Conservation (phyloP, 2,329 filamentous ascomycete species). For the Ophiobolus disseminans region DNA sequence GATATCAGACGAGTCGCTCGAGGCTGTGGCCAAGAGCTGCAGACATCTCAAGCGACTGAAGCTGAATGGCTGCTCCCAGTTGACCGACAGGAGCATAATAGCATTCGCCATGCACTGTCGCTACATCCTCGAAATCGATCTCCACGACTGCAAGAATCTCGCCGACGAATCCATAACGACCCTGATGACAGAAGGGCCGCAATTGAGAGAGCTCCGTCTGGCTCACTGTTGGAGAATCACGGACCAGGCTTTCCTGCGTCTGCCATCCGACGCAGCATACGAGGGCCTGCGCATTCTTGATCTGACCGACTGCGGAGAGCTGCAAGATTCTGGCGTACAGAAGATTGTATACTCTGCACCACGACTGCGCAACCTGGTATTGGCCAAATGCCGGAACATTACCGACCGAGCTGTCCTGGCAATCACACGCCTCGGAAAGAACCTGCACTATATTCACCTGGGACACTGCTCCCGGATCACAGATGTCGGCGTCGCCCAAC, state of each 20-base stretch:
- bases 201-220: slow-evolving; percentile 88
- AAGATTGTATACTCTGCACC: slow-evolving; percentile 88
- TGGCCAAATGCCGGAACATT: slow-evolving; percentile 92
- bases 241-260: slow-evolving; percentile 83
- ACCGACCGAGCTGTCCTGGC: slow-evolving; percentile 87
- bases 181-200: slow-evolving; percentile 77
- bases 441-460: slow-evolving; percentile 93
- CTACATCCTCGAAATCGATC: slow-evolving; percentile 94
- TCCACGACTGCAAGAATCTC: slow-evolving; percentile 83
- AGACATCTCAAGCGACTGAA: slow-evolving; percentile 91
- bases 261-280: slow-evolving; percentile 73
- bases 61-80: slow-evolving; percentile 87
- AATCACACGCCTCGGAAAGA: slow-evolving; percentile 90
- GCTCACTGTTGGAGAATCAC: slow-evolving; percentile 85
- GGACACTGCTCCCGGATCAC: slow-evolving; percentile 94
- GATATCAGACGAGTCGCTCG: slow-evolving; percentile 86
- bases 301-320: slow-evolving; percentile 82
- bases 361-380: slow-evolving; percentile 86
- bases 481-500: slow-evolving; percentile 81
- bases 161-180: slow-evolving; percentile 84
- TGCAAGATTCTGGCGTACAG: slow-evolving; percentile 86
- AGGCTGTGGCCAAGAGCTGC: slow-evolving; percentile 80
- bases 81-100: slow-evolving; percentile 81
- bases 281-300: slow-evolving; percentile 93
- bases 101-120: slow-evolving; percentile 88